These are phyloP conservation scores for Pseudophaeomoniella oleicola DNA, from an alignment of 2,329 filamentous ascomycete species.

Conservation along the genomic window DNA sequence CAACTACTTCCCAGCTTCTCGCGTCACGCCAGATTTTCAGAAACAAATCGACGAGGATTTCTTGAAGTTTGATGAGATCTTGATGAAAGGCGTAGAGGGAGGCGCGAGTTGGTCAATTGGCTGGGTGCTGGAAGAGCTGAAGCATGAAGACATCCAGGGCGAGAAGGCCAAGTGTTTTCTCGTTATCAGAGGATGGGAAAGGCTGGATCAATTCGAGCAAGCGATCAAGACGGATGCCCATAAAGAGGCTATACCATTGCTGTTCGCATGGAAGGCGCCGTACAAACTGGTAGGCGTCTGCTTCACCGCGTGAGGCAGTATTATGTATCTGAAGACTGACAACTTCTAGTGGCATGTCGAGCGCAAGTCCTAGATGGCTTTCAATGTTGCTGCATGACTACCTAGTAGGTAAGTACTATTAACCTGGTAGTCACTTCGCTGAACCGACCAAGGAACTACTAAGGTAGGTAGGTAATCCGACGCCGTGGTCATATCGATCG, in stretches of 20 bases:
- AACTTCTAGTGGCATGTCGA: conserved; percentile 2
- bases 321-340: conserved; percentile 4
- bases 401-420: neutral
- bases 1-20: conserved; percentile 7
- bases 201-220: conserved; percentile 7
- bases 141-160: conserved; percentile 6
- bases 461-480: no score
- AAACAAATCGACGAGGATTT: conserved; percentile 8
- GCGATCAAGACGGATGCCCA: conserved; percentile 4
- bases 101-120: conserved; percentile 3
- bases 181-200: conserved; percentile 7
- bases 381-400: conserved; percentile 1
- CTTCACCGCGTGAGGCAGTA: neutral
- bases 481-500: no score
- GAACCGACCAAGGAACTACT: no score
- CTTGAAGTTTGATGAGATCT: conserved; percentile 7
- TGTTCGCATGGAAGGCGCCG: conserved; percentile 7
- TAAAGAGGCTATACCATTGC: conserved; percentile 7
- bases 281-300: conserved; percentile 6
- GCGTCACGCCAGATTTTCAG: conserved; percentile 6
- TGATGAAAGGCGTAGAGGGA: conserved; percentile 4
- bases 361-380: neutral
- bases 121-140: conserved; percentile 7
- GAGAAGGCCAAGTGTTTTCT: conserved; percentile 9
- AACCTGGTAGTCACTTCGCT: neutral